Conservation (phyloP, 2,329 filamentous ascomycete genomes). For the Daldinia eschscholtzii region DNA sequence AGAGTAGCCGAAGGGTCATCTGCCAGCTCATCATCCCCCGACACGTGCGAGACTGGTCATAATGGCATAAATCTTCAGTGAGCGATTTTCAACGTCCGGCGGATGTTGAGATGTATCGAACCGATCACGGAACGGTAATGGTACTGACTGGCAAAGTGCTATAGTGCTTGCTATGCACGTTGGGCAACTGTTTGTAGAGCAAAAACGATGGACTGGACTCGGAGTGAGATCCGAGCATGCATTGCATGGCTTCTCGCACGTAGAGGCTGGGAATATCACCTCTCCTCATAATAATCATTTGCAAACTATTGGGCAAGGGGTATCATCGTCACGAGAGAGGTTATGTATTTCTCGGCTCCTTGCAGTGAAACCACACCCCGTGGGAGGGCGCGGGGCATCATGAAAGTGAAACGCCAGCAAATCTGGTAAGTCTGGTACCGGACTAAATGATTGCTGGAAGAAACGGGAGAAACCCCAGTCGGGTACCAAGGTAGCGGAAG, state of each 20-base stretch:
- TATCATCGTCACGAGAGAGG: constrained; percentile 3
- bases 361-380: constrained; percentile 35
- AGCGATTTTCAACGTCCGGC: constrained; percentile 40
- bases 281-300: constrained; percentile 15
- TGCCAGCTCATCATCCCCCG: constrained; percentile 15
- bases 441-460: constrained; percentile 18
- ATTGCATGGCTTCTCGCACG: constrained; percentile 1
- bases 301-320: constrained; percentile 5
- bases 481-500: constrained; percentile 36
- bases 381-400: constrained; percentile 35
- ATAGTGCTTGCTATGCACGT: constrained; percentile 16
- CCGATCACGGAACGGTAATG: constrained; percentile 31
- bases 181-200: constrained; percentile 3
- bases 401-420: constrained; percentile 38
- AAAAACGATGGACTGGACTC: constrained; percentile 19
- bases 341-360: constrained; percentile 24
- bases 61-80: constrained; percentile 30
- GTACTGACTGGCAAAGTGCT: constrained; percentile 22
- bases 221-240: constrained; percentile 19
- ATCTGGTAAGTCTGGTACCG: constrained; percentile 23
- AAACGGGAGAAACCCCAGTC: constrained; percentile 23
- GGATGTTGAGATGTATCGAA: constrained; percentile 36
- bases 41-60: constrained; percentile 16
- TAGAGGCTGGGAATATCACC: not conserved
- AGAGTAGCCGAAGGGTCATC: constrained; percentile 17